These are phyloP conservation scores for Pyricularia pennisetigena DNA, from an alignment of 2,329 filamentous ascomycete species.

Conservation along the genomic window DNA sequence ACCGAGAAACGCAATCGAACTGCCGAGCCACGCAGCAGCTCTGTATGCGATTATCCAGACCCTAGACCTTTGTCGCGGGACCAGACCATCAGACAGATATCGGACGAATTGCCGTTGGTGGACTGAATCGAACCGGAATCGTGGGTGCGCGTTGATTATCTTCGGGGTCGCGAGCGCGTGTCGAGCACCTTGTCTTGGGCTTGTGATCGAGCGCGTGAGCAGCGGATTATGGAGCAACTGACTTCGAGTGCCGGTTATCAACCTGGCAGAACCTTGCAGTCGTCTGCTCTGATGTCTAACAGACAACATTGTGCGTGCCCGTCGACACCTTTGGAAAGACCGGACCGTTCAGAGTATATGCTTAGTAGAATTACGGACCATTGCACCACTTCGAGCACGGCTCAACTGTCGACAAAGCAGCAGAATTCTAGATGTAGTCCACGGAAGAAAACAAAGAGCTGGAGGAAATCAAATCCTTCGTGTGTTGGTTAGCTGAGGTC, in stretches of 20 bases:
- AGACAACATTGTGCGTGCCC: background rate
- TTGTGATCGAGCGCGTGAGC: background rate
- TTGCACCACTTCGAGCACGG: background rate
- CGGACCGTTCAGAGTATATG: background rate
- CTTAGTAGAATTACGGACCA: background rate
- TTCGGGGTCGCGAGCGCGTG: background rate
- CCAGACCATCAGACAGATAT: conserved; percentile 40
- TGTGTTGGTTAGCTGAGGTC: background rate
- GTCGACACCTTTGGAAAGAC: background rate
- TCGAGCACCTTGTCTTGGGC: background rate
- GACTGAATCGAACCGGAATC: background rate
- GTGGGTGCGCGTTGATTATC: background rate
- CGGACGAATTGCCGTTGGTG: conserved; percentile 17
- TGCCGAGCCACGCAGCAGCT: conserved; percentile 61
- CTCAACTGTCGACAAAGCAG: background rate
- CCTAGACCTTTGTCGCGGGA: conserved; percentile 36
- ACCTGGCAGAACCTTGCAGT: background rate
- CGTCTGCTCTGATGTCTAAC: background rate
- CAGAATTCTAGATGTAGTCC: background rate
- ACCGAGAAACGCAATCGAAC: conserved; percentile 62
- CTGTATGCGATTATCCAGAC: conserved; percentile 54
- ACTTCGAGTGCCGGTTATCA: background rate
- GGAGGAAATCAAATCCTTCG: background rate
- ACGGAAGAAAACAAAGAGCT: too few species aligned
- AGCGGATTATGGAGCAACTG: background rate